A percentile compares a stretch with the other conserved stretches of the same genome.
phyloP scores from a whole-genome alignment of 1,284 basidiomycete genomes.

The Ceratobasidium sp. region DNA sequence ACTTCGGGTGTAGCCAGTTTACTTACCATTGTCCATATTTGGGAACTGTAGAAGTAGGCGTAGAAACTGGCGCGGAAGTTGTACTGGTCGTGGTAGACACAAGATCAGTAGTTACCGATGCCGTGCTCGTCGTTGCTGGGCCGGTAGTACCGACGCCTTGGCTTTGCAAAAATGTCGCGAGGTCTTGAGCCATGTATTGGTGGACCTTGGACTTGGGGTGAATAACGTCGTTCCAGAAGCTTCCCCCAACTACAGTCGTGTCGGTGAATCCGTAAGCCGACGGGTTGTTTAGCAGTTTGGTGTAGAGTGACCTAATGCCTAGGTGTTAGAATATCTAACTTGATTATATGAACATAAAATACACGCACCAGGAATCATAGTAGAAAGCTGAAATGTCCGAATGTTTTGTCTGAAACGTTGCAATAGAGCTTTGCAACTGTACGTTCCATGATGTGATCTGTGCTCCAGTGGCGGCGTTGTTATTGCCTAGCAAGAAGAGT shows the following conservation, averaged over 20 bases:
- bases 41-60: background rate
- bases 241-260: background rate
- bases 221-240: constrained; percentile 17
- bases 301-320: constrained; percentile 1
- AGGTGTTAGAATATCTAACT: too few species aligned
- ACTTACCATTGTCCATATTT: constrained; percentile 16
- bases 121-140: background rate
- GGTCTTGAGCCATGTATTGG: constrained; percentile 13
- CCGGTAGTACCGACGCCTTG: background rate
- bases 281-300: constrained; percentile 11
- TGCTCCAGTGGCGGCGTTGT: constrained; percentile 3
- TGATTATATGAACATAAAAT: background rate
- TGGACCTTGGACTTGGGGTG: constrained; percentile 10
- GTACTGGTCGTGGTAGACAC: background rate
- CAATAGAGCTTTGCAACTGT: constrained; percentile 1
- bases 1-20: too few species aligned
- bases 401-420: constrained; percentile 2
- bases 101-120: background rate
- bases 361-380: constrained; percentile 15
- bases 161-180: constrained; percentile 6
- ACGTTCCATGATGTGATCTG: constrained; percentile 14
- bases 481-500: background rate
- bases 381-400: constrained; percentile 2
- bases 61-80: constrained; percentile 7
- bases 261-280: constrained; percentile 11